A percentile compares a stretch with the other conserved stretches of the same genome.
Evolutionary conservation across 441 rosid genomes (phyloP).

Genomic region (Lepidium campestre): DNA sequence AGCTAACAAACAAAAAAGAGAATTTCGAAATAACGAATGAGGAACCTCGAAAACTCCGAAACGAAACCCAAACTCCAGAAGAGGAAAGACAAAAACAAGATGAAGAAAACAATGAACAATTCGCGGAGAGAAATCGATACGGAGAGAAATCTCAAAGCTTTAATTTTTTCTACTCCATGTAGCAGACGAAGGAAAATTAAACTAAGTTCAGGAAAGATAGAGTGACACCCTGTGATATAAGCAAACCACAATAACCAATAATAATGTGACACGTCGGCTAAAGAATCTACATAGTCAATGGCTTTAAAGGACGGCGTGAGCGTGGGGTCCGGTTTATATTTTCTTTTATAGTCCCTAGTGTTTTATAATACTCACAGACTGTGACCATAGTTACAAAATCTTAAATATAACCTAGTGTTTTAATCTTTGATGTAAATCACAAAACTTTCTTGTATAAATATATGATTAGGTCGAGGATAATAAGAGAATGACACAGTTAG

Average conservation of each 20-base stretch:
- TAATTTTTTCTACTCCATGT: conserved; percentile 23
- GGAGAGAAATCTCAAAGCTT: conserved; percentile 23
- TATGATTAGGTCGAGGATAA: no score
- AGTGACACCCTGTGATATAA: conserved; percentile 6
- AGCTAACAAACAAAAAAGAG: conserved; percentile 6
- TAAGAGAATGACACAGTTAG: no score
- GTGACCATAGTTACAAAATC: not conserved
- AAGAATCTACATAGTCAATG: conserved; percentile 27
- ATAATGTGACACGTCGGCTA: not conserved
- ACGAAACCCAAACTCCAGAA: conserved; percentile 2
- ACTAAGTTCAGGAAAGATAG: not conserved
- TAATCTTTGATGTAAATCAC: not conserved
- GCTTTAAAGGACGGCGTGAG: conserved; percentile 18
- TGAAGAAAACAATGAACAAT: conserved; percentile 5
- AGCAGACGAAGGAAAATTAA: conserved; percentile 2
- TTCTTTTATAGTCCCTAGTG: not conserved
- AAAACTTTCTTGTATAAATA: not conserved
- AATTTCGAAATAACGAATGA: not conserved
- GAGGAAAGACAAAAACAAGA: not conserved
- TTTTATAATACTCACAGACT: not conserved
- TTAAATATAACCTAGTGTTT: not conserved
- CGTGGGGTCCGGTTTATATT: conserved; percentile 10
- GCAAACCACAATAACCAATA: not conserved
- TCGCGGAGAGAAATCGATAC: conserved; percentile 20
- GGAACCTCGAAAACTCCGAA: conserved; percentile 20